phyloP scores from a whole-genome alignment of 2,329 filamentous ascomycete species.

The Microcyclospora tardicrescens region DNA sequence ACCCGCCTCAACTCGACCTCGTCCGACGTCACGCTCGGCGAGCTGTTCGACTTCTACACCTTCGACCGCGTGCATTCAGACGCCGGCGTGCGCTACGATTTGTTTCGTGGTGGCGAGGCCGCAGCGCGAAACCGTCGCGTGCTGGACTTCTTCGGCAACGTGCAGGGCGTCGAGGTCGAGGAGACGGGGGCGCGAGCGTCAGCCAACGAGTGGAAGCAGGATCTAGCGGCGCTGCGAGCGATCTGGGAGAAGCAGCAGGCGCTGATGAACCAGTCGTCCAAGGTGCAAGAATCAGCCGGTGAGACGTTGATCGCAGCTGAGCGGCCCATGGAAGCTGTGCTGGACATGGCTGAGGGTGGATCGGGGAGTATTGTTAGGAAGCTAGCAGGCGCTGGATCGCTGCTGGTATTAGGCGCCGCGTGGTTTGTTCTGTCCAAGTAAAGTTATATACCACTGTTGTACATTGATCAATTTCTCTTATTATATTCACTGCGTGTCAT shows the following conservation, averaged over 20 bases:
- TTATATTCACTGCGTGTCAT: no score
- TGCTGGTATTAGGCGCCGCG: constrained; percentile 26
- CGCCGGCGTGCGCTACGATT: constrained; percentile 82
- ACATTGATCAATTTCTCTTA: no score
- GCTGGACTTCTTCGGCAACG: constrained; percentile 96
- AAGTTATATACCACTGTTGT: no score
- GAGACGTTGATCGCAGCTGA: constrained; percentile 20
- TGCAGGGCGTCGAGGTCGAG: constrained; percentile 85
- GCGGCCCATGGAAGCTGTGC: constrained; percentile 1
- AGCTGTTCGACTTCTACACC: constrained; percentile 93
- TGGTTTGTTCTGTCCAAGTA: constrained; percentile 20
- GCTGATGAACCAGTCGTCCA: constrained; percentile 7
- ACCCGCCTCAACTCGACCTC: constrained; percentile 73
- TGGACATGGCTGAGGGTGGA: constrained; percentile 23
- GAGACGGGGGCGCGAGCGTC: constrained; percentile 53
- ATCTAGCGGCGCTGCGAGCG: constrained; percentile 58
- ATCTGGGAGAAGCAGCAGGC: constrained; percentile 24
- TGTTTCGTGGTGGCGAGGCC: constrained; percentile 76
- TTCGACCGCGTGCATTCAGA: constrained; percentile 88
- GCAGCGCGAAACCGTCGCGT: constrained; percentile 67
- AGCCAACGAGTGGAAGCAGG: constrained; percentile 44
- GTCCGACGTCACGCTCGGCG: constrained; percentile 79
- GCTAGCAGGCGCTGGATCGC: constrained; percentile 25
- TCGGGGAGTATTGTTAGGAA: constrained; percentile 28
- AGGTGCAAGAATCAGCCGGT: constrained; percentile 7